Base-by-base conservation (phyloP, 139 green algal genomes). In the Micromonas pusilla region DNA sequence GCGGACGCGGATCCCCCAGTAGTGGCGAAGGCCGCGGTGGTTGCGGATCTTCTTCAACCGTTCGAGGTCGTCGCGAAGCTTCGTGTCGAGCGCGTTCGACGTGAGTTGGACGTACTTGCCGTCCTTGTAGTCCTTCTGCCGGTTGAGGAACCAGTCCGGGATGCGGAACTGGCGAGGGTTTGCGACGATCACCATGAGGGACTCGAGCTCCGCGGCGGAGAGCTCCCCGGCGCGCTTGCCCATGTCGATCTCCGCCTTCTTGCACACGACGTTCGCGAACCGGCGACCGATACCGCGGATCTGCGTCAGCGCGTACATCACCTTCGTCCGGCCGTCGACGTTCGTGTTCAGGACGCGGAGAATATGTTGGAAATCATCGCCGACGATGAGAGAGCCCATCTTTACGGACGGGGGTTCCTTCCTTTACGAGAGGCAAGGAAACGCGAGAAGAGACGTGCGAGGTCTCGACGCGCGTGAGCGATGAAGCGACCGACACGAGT, bases 291-390 rank as follows among this genome's bases (percentile, higher is more conserved):
- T 90, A 92, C 95, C 95, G 76, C 84, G 88, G 88, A 99, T 97
- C 84, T 92, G 83, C 30, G 95, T 99, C 86, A 99, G 86, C 79
- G 95, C 95, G 76, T 96, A 98, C 91, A 96, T 94, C 72, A 97
- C 92, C 87, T 99, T 99, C 83, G 93, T 83, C 85, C 93, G 94
- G 79, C 95, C 95, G 85, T 98, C 91, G 13, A 99, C 93, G 89
- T 99, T 99, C 79, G 95, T 99, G 88, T 99, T 99, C 80, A 98
- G 89, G 85, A 98, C 88, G 95, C 94, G 94, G 83, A 98, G 83
- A 88, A 98, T 98, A 89, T 98, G 94, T 91, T 96, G 93, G 79
- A 98, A 98, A 79, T 93, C 89, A 52, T 97, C 90, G 54, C 64
- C 84, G 37, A 80, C 86, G n/a, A 95, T 71, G 38, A 89, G 68